Evolutionary conservation across 768 basidiomycete genomes (phyloP), one percentile per base, ranked within the genome.

Genomic region (Phanerochaete sordida): DNA sequence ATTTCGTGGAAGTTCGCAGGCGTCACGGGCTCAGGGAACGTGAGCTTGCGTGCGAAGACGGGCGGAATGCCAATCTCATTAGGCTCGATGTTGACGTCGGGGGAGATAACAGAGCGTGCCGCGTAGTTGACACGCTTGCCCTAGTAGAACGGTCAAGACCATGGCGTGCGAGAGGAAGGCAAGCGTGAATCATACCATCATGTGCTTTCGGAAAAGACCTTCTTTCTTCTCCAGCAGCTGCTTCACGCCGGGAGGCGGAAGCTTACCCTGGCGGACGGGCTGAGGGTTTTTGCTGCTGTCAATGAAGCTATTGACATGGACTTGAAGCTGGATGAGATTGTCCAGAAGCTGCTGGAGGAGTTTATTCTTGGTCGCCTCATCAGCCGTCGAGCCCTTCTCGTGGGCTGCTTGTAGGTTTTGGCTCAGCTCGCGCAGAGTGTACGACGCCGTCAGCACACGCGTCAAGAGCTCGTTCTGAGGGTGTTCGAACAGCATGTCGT

Each of bases 81-180:
- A 30, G 97, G 93, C 74, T 99, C 97, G 65, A 99, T 98, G 74
- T 98, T 98, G 67, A 98, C 91, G 70, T 99, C 97, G 12, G 97
- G 97, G 19, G 97, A 99, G 65, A 99, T 99, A 70, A 99, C 97
- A n/a, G 97, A 99, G 63, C 97, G 95, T 23, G 97, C 97, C 44
- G 97, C 95, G 72, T 96, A 97, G 74, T 99, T 98, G 62, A 99
- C 97, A 69, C 97, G 95, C 79, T 99, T 99, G 11, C 97, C 97
- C 95, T 98, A 59, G 30, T 52, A 2, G 50, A 57, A 51, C 19
- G 56, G 47, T 45, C 26, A 56, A 30, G 27, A 39, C 8, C 2
- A 12, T 45, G 58, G 16, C 46, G 12, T 45, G 47, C 59, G 33
- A 46, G 30, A 58, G 48, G 24, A 37, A 50, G 11, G 13, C 50